Conservation (phyloP, 352 stramenopile species). For the Globisporangium radiosum region DNA sequence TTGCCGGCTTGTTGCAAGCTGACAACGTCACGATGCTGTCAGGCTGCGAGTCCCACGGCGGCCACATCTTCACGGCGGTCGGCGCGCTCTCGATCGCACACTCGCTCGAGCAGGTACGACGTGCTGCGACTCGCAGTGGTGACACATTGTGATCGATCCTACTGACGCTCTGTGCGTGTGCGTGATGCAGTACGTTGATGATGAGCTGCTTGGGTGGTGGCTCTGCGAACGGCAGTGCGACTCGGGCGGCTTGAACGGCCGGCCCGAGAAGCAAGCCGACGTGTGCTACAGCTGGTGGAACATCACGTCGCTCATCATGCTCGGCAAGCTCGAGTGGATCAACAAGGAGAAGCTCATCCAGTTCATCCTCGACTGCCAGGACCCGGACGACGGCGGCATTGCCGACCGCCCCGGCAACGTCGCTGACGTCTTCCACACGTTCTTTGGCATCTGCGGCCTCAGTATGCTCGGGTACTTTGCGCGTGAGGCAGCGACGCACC, state of each 20-base stretch:
- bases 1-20: too few relatives aligned
- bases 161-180: not conserved
- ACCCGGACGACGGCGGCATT: conserved; percentile 97
- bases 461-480: conserved; percentile 92
- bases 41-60: conserved; percentile 96
- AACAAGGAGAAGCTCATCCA: conserved; percentile 89
- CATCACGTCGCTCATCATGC: conserved; percentile 95
- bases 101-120: conserved; percentile 35
- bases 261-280: conserved; percentile 99
- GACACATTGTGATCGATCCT: not conserved
- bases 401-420: conserved; percentile 96
- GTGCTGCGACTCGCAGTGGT: not conserved
- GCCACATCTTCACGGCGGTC: conserved; percentile 97
- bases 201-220: conserved; percentile 94
- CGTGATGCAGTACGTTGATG: conserved; percentile 62
- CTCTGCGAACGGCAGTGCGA: conserved; percentile 98
- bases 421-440: conserved; percentile 98
- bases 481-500: conserved; percentile 41
- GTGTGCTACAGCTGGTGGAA: conserved; percentile 99
- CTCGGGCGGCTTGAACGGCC: conserved; percentile 91
- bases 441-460: conserved; percentile 96
- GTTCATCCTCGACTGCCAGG: conserved; percentile 95
- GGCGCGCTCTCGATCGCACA: conserved; percentile 90
- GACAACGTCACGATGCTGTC: not conserved
- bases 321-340: conserved; percentile 94